These are phyloP conservation scores for Suillus luteus DNA, from an alignment of 768 basidiomycete species.

Conservation along the genomic window DNA sequence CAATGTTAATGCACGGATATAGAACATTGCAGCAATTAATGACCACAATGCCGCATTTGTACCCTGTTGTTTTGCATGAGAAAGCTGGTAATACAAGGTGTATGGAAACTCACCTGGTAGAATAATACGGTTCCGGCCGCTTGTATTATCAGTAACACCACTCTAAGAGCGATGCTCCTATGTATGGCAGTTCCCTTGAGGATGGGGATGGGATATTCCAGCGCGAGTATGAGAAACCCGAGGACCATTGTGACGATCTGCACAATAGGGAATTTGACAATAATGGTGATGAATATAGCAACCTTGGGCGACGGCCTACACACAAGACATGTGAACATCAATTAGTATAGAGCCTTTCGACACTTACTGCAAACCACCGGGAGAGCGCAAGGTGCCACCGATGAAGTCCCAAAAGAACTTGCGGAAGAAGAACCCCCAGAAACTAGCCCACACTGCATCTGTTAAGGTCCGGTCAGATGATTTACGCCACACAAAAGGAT, in stretches of 20 bases:
- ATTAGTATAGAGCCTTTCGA: not conserved
- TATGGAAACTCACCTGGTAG: slow-evolving; percentile 64
- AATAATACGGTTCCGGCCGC: slow-evolving; percentile 63
- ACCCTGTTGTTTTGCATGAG: slow-evolving; percentile 49
- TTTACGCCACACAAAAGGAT: slow-evolving; percentile 8
- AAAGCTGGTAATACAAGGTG: not conserved
- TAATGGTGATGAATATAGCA: slow-evolving; percentile 67
- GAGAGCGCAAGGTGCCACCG: slow-evolving; percentile 74
- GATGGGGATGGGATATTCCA: slow-evolving; percentile 73
- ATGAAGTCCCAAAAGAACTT: slow-evolving; percentile 98
- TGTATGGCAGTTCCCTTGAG: slow-evolving; percentile 58
- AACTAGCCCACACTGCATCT: slow-evolving; percentile 82
- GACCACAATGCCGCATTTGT: slow-evolving; percentile 85
- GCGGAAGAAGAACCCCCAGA: slow-evolving; percentile 81
- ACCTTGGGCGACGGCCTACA: slow-evolving; percentile 60
- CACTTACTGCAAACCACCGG: slow-evolving; percentile 79
- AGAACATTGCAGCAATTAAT: slow-evolving; percentile 67
- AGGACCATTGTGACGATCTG: slow-evolving; percentile 68
- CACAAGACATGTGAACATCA: not conserved
- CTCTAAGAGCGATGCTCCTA: slow-evolving; percentile 63
- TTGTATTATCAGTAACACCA: slow-evolving; percentile 66
- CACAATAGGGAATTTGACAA: slow-evolving; percentile 76
- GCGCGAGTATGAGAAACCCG: slow-evolving; percentile 55
- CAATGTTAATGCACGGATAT: slow-evolving; percentile 60
- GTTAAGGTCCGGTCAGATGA: slow-evolving; percentile 17